A percentile compares a stretch with the other conserved stretches of the same genome.
Conservation (phyloP, 345 rosid species). For the Salix udensis region DNA sequence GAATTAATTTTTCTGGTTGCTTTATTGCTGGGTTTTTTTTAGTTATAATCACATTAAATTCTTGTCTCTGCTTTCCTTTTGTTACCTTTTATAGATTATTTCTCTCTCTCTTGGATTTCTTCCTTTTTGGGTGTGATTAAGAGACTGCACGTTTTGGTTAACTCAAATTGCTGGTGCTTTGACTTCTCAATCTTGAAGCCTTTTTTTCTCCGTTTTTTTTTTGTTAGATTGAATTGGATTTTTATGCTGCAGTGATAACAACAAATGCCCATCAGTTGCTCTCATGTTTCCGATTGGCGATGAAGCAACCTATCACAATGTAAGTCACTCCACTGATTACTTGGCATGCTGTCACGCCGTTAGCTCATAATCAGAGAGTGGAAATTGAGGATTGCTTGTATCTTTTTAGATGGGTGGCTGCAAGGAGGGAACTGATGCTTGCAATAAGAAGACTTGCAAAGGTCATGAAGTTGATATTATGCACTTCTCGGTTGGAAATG, state of each 20-base stretch:
- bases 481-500: constrained; percentile 96
- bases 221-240: constrained; percentile 10
- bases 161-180: constrained; percentile 6
- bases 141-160: neutral
- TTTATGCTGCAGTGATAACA: constrained; percentile 55
- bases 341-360: neutral
- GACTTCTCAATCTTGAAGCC: constrained; percentile 13
- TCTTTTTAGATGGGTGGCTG: constrained; percentile 88
- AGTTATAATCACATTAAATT: neutral
- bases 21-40: constrained; percentile 1
- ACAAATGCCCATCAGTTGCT: constrained; percentile 79
- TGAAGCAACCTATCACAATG: constrained; percentile 79
- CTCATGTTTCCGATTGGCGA: constrained; percentile 93
- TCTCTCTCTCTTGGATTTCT: neutral
- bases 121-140: neutral
- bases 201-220: neutral
- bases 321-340: constrained; percentile 29
- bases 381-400: constrained; percentile 4
- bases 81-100: neutral
- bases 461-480: constrained; percentile 98
- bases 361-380: neutral
- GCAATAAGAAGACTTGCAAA: constrained; percentile 85
- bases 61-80: neutral
- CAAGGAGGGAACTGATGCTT: constrained; percentile 52
- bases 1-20: neutral